Percentiles rank a stretch among this genome's conserved stretches.
Evolutionary conservation across 2,329 filamentous ascomycete species (phyloP).

Genomic region (Setomelanomma holmii): DNA sequence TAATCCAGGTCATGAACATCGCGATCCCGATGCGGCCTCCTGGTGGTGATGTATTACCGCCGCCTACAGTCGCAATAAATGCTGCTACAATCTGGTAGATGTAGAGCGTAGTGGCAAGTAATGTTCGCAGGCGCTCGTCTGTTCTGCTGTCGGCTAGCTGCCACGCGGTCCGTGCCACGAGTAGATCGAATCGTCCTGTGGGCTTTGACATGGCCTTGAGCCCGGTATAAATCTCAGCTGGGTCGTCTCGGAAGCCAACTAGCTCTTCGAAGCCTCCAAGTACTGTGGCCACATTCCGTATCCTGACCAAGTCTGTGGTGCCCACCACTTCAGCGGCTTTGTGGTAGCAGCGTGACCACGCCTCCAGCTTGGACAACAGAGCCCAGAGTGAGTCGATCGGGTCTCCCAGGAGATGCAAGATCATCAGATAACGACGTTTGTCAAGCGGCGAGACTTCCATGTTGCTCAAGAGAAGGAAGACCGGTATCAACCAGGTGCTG

Average conservation of each 20-base stretch:
- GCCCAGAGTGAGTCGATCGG: slow-evolving; percentile 29
- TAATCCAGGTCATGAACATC: slow-evolving; percentile 32
- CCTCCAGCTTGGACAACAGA: slow-evolving; percentile 23
- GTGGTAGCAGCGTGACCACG: slow-evolving; percentile 18
- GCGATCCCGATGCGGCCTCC: slow-evolving; percentile 28
- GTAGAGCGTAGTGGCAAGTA: slow-evolving; percentile 22
- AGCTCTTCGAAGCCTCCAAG: slow-evolving; percentile 17
- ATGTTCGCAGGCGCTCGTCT: slow-evolving; percentile 20
- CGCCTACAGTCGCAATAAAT: slow-evolving; percentile 17
- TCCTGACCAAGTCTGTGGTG: not conserved
- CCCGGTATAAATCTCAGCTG: slow-evolving; percentile 1
- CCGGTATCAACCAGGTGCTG: slow-evolving; percentile 27
- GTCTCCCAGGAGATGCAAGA: slow-evolving; percentile 29
- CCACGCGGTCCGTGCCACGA: slow-evolving; percentile 9
- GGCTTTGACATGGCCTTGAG: not conserved
- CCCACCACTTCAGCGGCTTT: not conserved
- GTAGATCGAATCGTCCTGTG: not conserved
- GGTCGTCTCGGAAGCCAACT: slow-evolving; percentile 10
- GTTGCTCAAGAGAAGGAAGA: slow-evolving; percentile 28
- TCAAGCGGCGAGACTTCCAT: slow-evolving; percentile 29
- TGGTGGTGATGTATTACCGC: slow-evolving; percentile 20
- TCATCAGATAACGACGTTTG: slow-evolving; percentile 19
- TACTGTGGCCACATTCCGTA: slow-evolving; percentile 11
- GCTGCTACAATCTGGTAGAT: slow-evolving; percentile 17
- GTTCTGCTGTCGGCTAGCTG: slow-evolving; percentile 19